Evolutionary conservation across 805 yeast genomes (phyloP).

Genomic region (Yarrowia yakushimensis): DNA sequence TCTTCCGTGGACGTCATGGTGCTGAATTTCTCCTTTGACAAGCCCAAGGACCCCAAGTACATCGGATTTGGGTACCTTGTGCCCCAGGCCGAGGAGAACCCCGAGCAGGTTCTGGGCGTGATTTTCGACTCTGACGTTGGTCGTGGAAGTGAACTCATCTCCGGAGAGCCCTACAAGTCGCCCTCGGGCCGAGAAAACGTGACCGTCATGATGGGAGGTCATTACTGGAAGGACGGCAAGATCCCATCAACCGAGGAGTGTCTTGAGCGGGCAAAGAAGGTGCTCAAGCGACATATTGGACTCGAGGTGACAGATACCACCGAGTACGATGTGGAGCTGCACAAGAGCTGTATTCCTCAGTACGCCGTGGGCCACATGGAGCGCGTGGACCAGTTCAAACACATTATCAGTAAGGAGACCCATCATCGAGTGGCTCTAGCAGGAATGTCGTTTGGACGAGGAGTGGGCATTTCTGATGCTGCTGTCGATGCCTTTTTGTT

Average conservation of each 20-base stretch:
- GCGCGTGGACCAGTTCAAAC: constrained; percentile 40
- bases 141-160: constrained; percentile 45
- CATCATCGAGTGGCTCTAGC: constrained; percentile 52
- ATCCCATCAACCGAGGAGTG: constrained; percentile 34
- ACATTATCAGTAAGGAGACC: constrained; percentile 39
- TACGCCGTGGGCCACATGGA: constrained; percentile 66
- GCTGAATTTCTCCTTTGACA: constrained; percentile 49
- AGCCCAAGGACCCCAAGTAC: constrained; percentile 37
- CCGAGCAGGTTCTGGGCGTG: constrained; percentile 69
- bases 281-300: constrained; percentile 43
- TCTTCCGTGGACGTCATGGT: constrained; percentile 57
- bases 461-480: constrained; percentile 89
- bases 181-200: constrained; percentile 55
- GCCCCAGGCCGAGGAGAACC: constrained; percentile 54
- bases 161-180: constrained; percentile 21
- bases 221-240: constrained; percentile 44
- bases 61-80: constrained; percentile 87
- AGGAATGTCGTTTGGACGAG: constrained; percentile 76
- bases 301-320: constrained; percentile 36
- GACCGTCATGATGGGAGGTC: constrained; percentile 92
- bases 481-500: constrained; percentile 59
- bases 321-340: constrained; percentile 42
- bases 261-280: constrained; percentile 38
- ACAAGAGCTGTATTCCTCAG: constrained; percentile 71
- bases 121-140: constrained; percentile 88